Conservation (phyloP, 23 red algal species). For the Gracilaria domingensis region DNA sequence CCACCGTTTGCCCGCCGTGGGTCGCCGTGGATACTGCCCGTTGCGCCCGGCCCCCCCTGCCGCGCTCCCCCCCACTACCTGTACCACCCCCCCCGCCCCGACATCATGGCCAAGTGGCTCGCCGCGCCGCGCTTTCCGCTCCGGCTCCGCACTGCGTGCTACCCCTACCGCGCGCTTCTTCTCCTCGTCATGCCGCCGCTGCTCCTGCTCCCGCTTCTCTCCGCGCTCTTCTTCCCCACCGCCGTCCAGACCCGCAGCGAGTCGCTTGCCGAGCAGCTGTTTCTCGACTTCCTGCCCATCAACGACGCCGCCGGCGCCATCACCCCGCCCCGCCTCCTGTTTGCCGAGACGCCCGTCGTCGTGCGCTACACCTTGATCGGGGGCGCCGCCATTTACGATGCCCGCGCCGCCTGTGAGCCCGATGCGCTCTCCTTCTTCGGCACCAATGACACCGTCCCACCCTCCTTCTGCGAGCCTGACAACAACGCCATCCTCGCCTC, state of each 20-base stretch:
- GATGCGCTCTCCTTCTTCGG: constrained; percentile 55
- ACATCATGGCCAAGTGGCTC: neutral
- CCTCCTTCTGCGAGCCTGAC: constrained; percentile 26
- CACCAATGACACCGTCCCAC: constrained; percentile 49
- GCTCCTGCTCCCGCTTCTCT: neutral
- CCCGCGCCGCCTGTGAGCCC: constrained; percentile 45
- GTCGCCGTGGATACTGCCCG: too few species aligned
- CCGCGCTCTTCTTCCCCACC: neutral
- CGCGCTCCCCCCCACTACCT: too few species aligned
- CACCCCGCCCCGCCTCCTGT: constrained; percentile 17
- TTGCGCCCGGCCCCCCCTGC: neutral
- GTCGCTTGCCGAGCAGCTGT: constrained; percentile 19
- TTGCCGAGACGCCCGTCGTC: constrained; percentile 51
- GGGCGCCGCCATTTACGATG: constrained; percentile 39
- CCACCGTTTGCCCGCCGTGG: neutral
- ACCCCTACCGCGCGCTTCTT: neutral
- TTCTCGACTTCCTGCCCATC: constrained; percentile 24
- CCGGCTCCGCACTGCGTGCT: neutral
- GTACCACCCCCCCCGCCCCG: too few species aligned
- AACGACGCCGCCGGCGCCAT: constrained; percentile 40
- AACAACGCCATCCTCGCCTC: constrained; percentile 35
- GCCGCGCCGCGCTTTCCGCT: neutral
- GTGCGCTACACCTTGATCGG: constrained; percentile 42
- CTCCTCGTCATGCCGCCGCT: constrained; percentile 14
- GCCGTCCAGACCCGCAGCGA: neutral